phyloP scores from a whole-genome alignment of 2,329 filamentous ascomycete genomes.

The Sphaerulina musiva region DNA sequence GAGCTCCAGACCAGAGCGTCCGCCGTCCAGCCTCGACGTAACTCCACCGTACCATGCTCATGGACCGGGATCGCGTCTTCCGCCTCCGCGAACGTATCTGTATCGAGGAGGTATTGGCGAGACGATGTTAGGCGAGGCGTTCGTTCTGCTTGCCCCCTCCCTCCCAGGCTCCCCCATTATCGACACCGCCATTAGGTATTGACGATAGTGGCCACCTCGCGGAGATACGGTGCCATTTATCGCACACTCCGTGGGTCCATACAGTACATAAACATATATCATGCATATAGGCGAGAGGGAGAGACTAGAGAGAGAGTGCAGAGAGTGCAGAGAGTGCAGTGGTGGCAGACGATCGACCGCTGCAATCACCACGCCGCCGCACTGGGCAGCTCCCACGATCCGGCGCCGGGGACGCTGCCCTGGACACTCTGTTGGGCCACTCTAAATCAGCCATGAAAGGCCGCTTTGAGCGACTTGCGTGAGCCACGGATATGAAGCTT shows the following conservation, averaged over 20 bases:
- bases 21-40: background rate
- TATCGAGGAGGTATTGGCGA: no score
- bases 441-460: constrained; percentile 17
- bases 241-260: background rate
- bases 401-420: constrained; percentile 13
- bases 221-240: constrained; percentile 1
- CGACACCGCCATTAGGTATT: no score
- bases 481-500: constrained; percentile 1
- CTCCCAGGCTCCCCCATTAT: no score
- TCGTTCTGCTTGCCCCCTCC: no score
- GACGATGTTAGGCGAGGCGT: background rate
- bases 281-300: no score
- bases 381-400: constrained; percentile 15
- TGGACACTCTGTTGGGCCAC: constrained; percentile 17
- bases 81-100: background rate
- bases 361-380: constrained; percentile 13
- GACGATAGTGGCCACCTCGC: background rate
- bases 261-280: no score
- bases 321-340: background rate
- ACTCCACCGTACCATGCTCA: background rate
- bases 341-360: constrained; percentile 9
- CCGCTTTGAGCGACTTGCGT: constrained; percentile 14
- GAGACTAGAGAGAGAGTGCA: no score
- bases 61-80: constrained; percentile 1
- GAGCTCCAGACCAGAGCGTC: background rate